Percentiles rank a stretch among this genome's conserved stretches.
phyloP scores from a whole-genome alignment of 805 yeast species.

The Priceomyces melissophilus region DNA sequence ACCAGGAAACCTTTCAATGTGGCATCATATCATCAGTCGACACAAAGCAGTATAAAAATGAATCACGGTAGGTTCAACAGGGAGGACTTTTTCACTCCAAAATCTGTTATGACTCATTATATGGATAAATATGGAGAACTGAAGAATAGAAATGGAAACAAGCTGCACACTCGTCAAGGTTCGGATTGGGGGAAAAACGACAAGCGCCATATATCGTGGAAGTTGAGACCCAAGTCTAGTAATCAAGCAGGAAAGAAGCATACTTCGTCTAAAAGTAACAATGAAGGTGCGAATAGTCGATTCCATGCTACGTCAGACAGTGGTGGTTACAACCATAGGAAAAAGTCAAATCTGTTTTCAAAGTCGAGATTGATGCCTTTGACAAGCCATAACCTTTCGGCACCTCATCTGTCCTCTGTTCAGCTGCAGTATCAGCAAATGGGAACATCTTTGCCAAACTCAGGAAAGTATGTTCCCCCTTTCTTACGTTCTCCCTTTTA shows the following conservation, averaged over 20 bases:
- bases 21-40: constrained; percentile 49
- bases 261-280: constrained; percentile 3
- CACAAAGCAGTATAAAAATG: constrained; percentile 8
- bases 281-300: constrained; percentile 9
- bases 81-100: constrained; percentile 76
- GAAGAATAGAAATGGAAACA: constrained; percentile 14
- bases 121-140: constrained; percentile 61
- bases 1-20: constrained; percentile 62
- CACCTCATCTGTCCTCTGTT: background rate
- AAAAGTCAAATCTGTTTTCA: constrained; percentile 22
- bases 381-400: background rate
- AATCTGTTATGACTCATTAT: constrained; percentile 65
- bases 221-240: constrained; percentile 22
- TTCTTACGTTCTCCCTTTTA: constrained; percentile 37
- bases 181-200: constrained; percentile 14
- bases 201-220: constrained; percentile 27
- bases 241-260: constrained; percentile 18
- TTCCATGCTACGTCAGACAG: constrained; percentile 1
- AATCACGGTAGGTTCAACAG: constrained; percentile 45
- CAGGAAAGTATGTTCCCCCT: constrained; percentile 41
- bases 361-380: constrained; percentile 10
- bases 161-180: constrained; percentile 4
- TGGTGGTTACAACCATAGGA: constrained; percentile 8
- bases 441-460: background rate
- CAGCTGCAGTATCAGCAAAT: background rate